Percentiles rank a stretch among this genome's conserved stretches.
These are phyloP conservation scores for Ehretia macrophylla DNA, from an alignment of 257 asterid genomes.

Conservation along the genomic window DNA sequence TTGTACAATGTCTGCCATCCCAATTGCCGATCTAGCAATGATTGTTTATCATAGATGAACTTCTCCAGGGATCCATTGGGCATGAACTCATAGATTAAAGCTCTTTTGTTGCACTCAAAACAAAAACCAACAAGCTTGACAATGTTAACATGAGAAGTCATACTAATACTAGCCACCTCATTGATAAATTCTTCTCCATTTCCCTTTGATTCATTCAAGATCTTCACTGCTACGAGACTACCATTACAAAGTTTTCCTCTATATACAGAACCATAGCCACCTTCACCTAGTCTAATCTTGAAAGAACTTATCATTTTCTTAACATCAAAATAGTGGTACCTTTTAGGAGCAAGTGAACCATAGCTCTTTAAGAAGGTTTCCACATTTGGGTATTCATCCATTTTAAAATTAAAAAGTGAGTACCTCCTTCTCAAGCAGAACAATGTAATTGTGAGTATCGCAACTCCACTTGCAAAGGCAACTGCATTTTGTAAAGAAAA, in stretches of 20 bases:
- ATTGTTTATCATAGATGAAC: not conserved
- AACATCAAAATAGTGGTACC: constrained; percentile 5
- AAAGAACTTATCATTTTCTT: constrained; percentile 6
- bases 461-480: no score
- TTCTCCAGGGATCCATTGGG: constrained; percentile 2
- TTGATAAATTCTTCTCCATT: constrained; percentile 1
- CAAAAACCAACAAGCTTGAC: constrained; percentile 3
- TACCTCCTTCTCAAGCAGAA: no score
- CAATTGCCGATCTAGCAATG: no score
- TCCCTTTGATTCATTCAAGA: not conserved
- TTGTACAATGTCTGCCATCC: not conserved
- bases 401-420: no score
- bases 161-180: not conserved
- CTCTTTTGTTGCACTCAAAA: not conserved
- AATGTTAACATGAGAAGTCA: constrained; percentile 8
- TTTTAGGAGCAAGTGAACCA: constrained; percentile 6
- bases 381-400: not conserved
- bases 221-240: not conserved
- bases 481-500: no score
- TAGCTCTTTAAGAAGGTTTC: constrained; percentile 6
- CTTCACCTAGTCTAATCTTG: constrained; percentile 11
- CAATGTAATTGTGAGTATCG: no score
- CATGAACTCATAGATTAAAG: constrained; percentile 3
- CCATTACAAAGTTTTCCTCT: no score
- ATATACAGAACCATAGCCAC: constrained; percentile 11